Conservation (phyloP, 2,329 filamentous ascomycete genomes). For the Rhinocladiella similis region DNA sequence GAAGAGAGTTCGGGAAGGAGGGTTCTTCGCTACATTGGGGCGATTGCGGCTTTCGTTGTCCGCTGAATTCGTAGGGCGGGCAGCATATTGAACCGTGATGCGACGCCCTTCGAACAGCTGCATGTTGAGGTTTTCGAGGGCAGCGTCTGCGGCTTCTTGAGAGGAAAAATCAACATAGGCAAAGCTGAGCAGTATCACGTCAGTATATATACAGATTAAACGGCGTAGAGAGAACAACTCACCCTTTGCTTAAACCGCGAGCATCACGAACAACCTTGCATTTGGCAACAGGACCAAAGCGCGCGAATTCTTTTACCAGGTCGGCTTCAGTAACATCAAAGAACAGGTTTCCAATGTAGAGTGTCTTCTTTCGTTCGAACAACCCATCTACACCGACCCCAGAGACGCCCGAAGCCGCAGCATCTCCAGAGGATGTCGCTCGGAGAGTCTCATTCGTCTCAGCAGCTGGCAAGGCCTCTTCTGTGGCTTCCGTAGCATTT, state of each 20-base stretch:
- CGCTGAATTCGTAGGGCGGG: slow-evolving; percentile 15
- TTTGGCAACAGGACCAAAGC: slow-evolving; percentile 57
- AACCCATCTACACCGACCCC: not conserved
- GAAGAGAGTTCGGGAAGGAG: slow-evolving; percentile 68
- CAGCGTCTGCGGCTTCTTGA: slow-evolving; percentile 54
- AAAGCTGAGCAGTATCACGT: slow-evolving; percentile 52
- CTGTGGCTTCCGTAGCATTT: slow-evolving; percentile 26
- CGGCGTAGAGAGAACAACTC: slow-evolving; percentile 30
- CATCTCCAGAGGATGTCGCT: not conserved
- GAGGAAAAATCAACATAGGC: slow-evolving; percentile 64
- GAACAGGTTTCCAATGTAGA: slow-evolving; percentile 70
- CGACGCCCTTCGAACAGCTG: slow-evolving; percentile 64
- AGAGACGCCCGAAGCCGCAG: not conserved
- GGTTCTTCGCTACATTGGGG: slow-evolving; percentile 31
- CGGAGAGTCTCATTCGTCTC: slow-evolving; percentile 6
- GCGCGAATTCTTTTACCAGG: slow-evolving; percentile 59
- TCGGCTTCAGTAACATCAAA: slow-evolving; percentile 66
- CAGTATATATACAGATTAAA: slow-evolving; percentile 3
- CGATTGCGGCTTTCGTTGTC: not conserved
- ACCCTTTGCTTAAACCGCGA: slow-evolving; percentile 70
- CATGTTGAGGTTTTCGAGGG: slow-evolving; percentile 60
- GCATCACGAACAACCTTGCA: slow-evolving; percentile 60
- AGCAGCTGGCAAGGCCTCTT: slow-evolving; percentile 15
- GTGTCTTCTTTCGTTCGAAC: slow-evolving; percentile 42
- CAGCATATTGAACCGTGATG: slow-evolving; percentile 62